These are phyloP conservation scores for Camelina laxa DNA, from an alignment of 345 rosid genomes.

Conservation along the genomic window DNA sequence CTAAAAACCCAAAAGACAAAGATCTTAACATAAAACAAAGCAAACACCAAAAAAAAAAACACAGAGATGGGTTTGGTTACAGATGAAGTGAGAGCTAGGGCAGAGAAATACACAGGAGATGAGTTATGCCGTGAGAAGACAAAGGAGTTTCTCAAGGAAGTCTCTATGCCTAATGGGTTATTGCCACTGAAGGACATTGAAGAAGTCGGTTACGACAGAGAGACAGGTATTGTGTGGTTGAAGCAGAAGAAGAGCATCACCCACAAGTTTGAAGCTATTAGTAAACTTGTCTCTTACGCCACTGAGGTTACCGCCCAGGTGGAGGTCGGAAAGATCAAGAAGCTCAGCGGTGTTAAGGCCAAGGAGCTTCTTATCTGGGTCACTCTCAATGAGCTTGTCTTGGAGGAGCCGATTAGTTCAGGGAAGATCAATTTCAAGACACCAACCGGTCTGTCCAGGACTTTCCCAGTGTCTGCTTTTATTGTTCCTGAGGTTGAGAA, in stretches of 20 bases:
- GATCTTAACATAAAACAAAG: slow-evolving; percentile 17
- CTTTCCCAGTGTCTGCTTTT: slow-evolving; percentile 77
- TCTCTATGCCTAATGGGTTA: slow-evolving; percentile 72
- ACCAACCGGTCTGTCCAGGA: slow-evolving; percentile 71
- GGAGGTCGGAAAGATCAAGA: slow-evolving; percentile 75
- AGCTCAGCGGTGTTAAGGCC: slow-evolving; percentile 89
- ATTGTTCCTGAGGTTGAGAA: slow-evolving; percentile 43
- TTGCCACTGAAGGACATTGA: slow-evolving; percentile 76
- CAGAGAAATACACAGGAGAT: slow-evolving; percentile 81
- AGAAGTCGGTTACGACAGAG: slow-evolving; percentile 80
- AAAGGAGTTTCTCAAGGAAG: slow-evolving; percentile 58
- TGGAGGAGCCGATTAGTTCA: slow-evolving; percentile 55
- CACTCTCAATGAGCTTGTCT: slow-evolving; percentile 62
- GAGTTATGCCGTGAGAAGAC: slow-evolving; percentile 75
- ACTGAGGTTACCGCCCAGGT: slow-evolving; percentile 75
- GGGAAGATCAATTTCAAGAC: slow-evolving; percentile 76
- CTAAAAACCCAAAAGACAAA: slow-evolving; percentile 17
- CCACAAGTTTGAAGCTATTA: slow-evolving; percentile 82
- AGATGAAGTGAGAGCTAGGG: slow-evolving; percentile 74
- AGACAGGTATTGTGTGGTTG: slow-evolving; percentile 89
- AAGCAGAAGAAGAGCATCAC: slow-evolving; percentile 79
- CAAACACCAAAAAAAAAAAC: neutral
- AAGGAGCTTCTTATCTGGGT: slow-evolving; percentile 92
- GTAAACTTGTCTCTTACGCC: slow-evolving; percentile 61
- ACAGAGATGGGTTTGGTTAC: slow-evolving; percentile 63